Evolutionary conservation across 2,329 filamentous ascomycete species (phyloP).

Genomic region (Colletotrichum sublineola): DNA sequence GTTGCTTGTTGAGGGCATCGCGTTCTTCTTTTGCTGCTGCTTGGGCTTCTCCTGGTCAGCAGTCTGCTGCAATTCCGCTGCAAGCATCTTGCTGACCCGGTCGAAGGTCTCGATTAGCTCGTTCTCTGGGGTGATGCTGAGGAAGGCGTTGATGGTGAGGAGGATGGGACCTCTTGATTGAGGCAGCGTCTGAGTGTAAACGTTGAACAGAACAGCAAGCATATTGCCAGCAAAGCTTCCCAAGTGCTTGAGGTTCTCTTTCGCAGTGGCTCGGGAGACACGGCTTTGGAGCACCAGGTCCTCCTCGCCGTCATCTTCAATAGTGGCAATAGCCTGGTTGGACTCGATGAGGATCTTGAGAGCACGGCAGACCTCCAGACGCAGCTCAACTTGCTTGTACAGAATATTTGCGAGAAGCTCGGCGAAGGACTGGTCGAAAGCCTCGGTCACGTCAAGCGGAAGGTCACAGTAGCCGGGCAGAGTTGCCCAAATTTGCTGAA

Average conservation of each 20-base stretch:
- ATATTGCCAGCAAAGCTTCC: slow-evolving; percentile 86
- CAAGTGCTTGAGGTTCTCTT: slow-evolving; percentile 86
- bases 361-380: slow-evolving; percentile 87
- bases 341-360: slow-evolving; percentile 92
- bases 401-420: slow-evolving; percentile 92
- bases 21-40: slow-evolving; percentile 71
- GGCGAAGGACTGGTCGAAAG: slow-evolving; percentile 90
- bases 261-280: slow-evolving; percentile 79
- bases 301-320: slow-evolving; percentile 77
- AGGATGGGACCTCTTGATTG: slow-evolving; percentile 92
- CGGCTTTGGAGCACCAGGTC: slow-evolving; percentile 83
- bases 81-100: slow-evolving; percentile 87
- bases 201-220: slow-evolving; percentile 97
- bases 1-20: slow-evolving; percentile 92
- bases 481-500: slow-evolving; percentile 95
- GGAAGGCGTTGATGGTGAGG: slow-evolving; percentile 93
- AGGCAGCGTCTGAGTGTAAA: slow-evolving; percentile 95
- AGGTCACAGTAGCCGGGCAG: slow-evolving; percentile 96
- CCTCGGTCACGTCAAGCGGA: slow-evolving; percentile 80
- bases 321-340: slow-evolving; percentile 82
- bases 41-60: slow-evolving; percentile 70
- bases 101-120: slow-evolving; percentile 92
- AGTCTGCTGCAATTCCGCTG: slow-evolving; percentile 72
- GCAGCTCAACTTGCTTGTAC: slow-evolving; percentile 90
- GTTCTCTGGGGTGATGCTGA: slow-evolving; percentile 84